Conservation (phyloP, 441 rosid genomes). For the Pelargonium myrrhifolium region DNA sequence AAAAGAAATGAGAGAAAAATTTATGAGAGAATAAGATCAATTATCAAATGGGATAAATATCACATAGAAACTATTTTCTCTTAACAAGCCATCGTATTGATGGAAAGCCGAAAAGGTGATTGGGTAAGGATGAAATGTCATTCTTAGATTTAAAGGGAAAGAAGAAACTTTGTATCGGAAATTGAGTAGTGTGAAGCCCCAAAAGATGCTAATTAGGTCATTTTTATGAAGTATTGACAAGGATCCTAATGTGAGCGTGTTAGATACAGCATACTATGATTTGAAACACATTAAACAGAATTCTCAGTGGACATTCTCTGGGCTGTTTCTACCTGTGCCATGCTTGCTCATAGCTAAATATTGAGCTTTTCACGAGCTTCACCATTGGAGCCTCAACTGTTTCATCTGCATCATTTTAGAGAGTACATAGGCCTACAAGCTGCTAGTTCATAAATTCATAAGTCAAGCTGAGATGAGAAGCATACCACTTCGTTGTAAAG, state of each 20-base stretch:
- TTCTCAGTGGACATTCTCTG: conserved; percentile 7
- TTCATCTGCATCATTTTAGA: conserved; percentile 50
- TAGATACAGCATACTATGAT: conserved; percentile 1
- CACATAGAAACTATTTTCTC: neutral
- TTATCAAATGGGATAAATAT: conserved; percentile 2
- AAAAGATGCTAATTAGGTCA: neutral
- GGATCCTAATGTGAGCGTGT: neutral
- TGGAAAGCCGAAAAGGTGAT: conserved; percentile 5
- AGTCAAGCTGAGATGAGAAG: conserved; percentile 10
- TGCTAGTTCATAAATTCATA: conserved; percentile 17
- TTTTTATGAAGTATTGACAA: neutral
- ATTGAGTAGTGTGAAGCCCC: neutral
- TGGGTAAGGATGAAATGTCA: neutral
- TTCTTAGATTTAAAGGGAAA: neutral
- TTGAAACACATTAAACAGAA: conserved; percentile 8
- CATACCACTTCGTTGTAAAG: conserved; percentile 74
- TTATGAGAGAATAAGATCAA: conserved; percentile 10
- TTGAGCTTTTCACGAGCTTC: conserved; percentile 77
- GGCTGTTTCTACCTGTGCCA: conserved; percentile 74
- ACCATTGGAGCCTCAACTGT: conserved; percentile 49
- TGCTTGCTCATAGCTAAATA: conserved; percentile 97
- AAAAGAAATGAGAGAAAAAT: neutral
- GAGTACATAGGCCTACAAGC: conserved; percentile 23
- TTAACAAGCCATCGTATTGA: conserved; percentile 11
- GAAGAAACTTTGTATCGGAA: neutral